Base-by-base conservation (phyloP, 495 filamentous ascomycete species). In the Penicillium herquei region DNA sequence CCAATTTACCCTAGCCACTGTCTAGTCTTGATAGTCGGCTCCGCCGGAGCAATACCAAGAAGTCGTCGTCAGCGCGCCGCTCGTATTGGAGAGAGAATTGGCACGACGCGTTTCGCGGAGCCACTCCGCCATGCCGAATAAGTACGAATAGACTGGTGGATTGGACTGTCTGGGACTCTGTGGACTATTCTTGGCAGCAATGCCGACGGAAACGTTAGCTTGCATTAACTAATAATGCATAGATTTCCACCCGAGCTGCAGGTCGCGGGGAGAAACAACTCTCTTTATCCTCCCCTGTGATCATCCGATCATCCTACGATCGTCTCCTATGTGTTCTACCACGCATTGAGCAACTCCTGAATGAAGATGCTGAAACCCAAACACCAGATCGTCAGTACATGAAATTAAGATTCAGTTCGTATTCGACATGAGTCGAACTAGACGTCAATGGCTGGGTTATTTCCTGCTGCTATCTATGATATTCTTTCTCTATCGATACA, bases 381-480 rank as follows among this genome's bases (percentile, higher is more conserved):
- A 26, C 21, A 10, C 39, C 4, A 21, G 3, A 32, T 13, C 7
- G 17, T 39, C 18, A 26, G 21, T 26, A 26, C 21, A 26, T 54
- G 39, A 60, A 57, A 14, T 31, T 14, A 31, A n/a, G 7, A 49
- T n/a, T 12, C 21, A 32, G 14, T 39, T 1, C 30, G 12, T 45
- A 6, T 9, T 47, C 39, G 31, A 40, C 51, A 65, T 65, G 62
- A 62, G 39, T 52, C 62, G 62, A 32, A 3, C 51, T 16, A 51
- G 42, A 43, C 62, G 62, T 40, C 62, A 62, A 50, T 42, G 43
- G 17, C 32, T 65, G n/a, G 52, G 52, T 16, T 48, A 45, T 10
- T 45, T 54, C 46, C 45, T 65, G 9, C 52, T 39, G 9, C 32
- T 16, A 34, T 32, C 52, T n/a, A 16, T 56, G 13, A 16, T 62